These are phyloP conservation scores for Podaxis sp. DNA, from an alignment of 768 basidiomycete species.

Conservation along the genomic window DNA sequence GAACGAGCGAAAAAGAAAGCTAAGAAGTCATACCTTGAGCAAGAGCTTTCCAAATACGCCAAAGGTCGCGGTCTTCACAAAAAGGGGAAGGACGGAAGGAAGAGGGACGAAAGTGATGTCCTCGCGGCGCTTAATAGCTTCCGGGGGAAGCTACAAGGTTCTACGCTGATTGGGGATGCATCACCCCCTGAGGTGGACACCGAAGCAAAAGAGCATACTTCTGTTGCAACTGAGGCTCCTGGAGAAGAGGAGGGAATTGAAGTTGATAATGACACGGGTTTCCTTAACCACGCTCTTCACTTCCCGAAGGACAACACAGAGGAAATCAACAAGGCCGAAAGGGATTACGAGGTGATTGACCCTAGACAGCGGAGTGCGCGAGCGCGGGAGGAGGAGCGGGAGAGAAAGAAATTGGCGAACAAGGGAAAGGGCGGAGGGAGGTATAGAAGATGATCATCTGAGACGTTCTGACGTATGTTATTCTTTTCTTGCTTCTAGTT, in stretches of 20 bases:
- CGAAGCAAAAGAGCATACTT: constrained; percentile 19
- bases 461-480: neutral
- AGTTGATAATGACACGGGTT: constrained; percentile 73
- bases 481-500: neutral
- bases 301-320: constrained; percentile 80
- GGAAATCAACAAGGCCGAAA: constrained; percentile 70
- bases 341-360: constrained; percentile 89
- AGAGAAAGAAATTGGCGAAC: constrained; percentile 44
- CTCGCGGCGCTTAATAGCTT: constrained; percentile 68
- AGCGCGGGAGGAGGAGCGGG: constrained; percentile 76
- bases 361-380: constrained; percentile 67
- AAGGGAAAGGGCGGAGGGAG: constrained; percentile 25
- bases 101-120: constrained; percentile 69
- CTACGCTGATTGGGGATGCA: constrained; percentile 23
- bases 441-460: neutral
- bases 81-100: constrained; percentile 43
- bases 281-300: constrained; percentile 65
- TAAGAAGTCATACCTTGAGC: constrained; percentile 70
- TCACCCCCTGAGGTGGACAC: constrained; percentile 10
- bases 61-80: constrained; percentile 56
- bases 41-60: constrained; percentile 79
- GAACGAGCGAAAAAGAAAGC: constrained; percentile 52
- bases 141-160: constrained; percentile 60
- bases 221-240: constrained; percentile 18
- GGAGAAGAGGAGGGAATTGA: constrained; percentile 56